phyloP scores from a whole-genome alignment of 768 basidiomycete species.

The Boletus subcaerulescens region DNA sequence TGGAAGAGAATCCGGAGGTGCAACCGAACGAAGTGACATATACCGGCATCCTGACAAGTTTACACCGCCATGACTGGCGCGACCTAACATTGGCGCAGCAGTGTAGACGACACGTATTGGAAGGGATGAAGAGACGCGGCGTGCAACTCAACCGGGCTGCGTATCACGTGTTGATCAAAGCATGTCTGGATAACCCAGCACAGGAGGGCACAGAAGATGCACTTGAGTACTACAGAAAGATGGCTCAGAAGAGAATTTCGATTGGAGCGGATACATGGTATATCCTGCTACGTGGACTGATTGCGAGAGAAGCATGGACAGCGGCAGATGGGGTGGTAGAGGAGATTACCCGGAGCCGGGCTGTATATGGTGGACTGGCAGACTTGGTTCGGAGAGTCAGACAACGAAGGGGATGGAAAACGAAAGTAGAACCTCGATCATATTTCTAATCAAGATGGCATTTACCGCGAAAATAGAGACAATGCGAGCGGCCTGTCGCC shows the following conservation, averaged over 20 bases:
- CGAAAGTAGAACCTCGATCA: constrained; percentile 25
- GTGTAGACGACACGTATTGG: constrained; percentile 48
- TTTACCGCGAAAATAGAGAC: constrained; percentile 20
- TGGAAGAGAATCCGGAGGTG: constrained; percentile 58
- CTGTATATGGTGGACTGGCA: constrained; percentile 43
- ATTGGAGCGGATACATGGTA: constrained; percentile 72
- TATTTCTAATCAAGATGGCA: constrained; percentile 20
- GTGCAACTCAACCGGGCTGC: constrained; percentile 58
- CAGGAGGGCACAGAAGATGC: constrained; percentile 53
- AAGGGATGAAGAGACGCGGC: constrained; percentile 54
- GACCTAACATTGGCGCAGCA: constrained; percentile 42
- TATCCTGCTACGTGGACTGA: constrained; percentile 65
- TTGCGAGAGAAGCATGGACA: constrained; percentile 54
- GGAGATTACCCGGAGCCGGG: constrained; percentile 54
- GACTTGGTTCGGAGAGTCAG: constrained; percentile 51
- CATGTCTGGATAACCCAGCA: constrained; percentile 53
- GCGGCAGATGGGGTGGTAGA: constrained; percentile 57
- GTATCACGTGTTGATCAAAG: constrained; percentile 76
- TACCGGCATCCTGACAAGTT: constrained; percentile 70
- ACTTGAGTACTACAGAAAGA: constrained; percentile 57
- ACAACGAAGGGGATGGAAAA: constrained; percentile 35
- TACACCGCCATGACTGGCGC: constrained; percentile 60
- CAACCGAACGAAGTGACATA: constrained; percentile 80
- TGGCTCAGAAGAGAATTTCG: constrained; percentile 47
- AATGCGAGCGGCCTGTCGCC: constrained; percentile 28